Evolutionary conservation across 176 grass and related monocot genomes (phyloP), one percentile per base, ranked within the genome.

Genomic region (Typha latifolia): DNA sequence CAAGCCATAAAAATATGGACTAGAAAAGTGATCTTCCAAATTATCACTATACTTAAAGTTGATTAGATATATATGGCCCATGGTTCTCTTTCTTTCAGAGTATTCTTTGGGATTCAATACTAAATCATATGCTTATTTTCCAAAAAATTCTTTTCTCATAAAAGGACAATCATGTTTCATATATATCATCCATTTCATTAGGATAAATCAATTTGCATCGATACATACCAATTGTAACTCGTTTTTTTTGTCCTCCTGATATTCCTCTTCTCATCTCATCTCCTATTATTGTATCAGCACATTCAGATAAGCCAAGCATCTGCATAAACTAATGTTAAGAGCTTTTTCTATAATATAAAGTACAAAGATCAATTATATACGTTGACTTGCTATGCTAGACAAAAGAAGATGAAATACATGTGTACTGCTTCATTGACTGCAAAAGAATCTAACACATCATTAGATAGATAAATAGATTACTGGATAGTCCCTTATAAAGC

Each of bases 231-330:
- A 96, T 84, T 70, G 93, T 96, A 52, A 82, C 72, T 75, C 93
- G 80, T 66, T 96, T 96, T 72, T 96, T 96, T 84, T 96, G 82
- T n/a, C 93, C 93, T 78, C 93, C 93, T 51, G 93, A 96, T 77
- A 96, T 86, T 68, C 93, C 88, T 82, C 93, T 86, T 84, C 88
- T 88, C 78, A 91, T 52, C 48, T 96, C 88, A 18, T 96, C 93
- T 67, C 93, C 93, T 81, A 96, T 68, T 75, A 80, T 78, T 50
- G 81, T 89, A 84, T 96, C 85, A 37, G 93, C 88, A 61, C 93
- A 96, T 49, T 96, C 93, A 15, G 51, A 77, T 74, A 96, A 67
- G 64, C 88, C 88, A 70, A 91, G 88, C 77, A 96, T 82, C 88
- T 96, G 68, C 62, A 79, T 55, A 55, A 65, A 23, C 31, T 52